These are phyloP conservation scores for Mycena belliarum DNA, from an alignment of 768 basidiomycete genomes.

Conservation along the genomic window DNA sequence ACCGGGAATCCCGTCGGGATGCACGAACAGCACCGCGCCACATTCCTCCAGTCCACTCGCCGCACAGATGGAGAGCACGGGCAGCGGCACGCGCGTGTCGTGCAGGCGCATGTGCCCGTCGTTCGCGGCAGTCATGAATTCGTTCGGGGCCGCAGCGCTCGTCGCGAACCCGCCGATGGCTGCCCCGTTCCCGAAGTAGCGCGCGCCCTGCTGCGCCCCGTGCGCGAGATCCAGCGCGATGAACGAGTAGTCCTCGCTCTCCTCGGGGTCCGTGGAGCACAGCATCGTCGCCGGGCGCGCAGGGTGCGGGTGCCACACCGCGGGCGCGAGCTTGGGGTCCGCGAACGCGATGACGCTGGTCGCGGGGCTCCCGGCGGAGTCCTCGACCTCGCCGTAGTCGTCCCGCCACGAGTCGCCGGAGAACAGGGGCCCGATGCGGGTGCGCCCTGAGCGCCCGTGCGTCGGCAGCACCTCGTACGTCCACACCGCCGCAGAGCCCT, in stretches of 20 bases:
- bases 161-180: slow-evolving; percentile 28
- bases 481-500: slow-evolving; percentile 28
- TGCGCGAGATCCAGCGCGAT: slow-evolving; percentile 19
- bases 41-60: slow-evolving; percentile 2
- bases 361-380: slow-evolving; percentile 24
- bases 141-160: slow-evolving; percentile 28
- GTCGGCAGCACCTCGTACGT: slow-evolving; percentile 24
- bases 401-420: slow-evolving; percentile 1
- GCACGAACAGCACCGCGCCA: slow-evolving; percentile 17
- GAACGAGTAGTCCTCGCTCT: slow-evolving; percentile 4
- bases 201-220: slow-evolving; percentile 3
- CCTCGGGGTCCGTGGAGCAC: neutral
- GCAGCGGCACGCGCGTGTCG: slow-evolving; percentile 31
- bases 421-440: slow-evolving; percentile 18
- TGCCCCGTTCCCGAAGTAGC: slow-evolving; percentile 34
- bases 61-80: slow-evolving; percentile 19
- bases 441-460: slow-evolving; percentile 15
- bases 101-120: slow-evolving; percentile 35
- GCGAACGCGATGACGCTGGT: neutral
- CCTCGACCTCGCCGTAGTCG: slow-evolving; percentile 23
- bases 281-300: neutral
- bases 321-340: neutral
- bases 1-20: slow-evolving; percentile 33
- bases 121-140: slow-evolving; percentile 30
- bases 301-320: neutral